Evolutionary conservation across 352 stramenopile genomes (phyloP).

Genomic region (Phytophthora pseudosyringae): DNA sequence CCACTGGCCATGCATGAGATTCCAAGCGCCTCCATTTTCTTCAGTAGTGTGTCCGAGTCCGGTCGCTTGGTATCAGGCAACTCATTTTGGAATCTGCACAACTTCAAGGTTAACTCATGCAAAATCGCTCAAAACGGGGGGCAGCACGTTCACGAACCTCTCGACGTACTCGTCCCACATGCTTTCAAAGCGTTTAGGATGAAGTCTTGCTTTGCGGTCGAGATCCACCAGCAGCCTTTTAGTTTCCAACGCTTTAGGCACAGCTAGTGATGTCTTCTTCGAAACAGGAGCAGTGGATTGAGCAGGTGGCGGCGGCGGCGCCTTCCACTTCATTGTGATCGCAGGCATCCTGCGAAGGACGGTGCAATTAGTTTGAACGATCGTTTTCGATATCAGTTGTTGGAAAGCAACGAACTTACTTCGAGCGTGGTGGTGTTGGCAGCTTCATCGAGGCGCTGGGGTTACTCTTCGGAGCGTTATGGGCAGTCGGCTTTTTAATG

Average conservation of each 20-base stretch:
- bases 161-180: constrained; percentile 83
- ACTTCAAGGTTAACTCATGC: constrained; percentile 7
- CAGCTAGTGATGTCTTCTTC: constrained; percentile 21
- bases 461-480: neutral
- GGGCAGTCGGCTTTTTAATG: constrained; percentile 19
- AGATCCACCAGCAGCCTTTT: constrained; percentile 41
- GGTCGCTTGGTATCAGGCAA: constrained; percentile 27
- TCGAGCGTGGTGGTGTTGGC: constrained; percentile 15
- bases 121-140: neutral
- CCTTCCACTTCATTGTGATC: constrained; percentile 75
- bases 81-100: constrained; percentile 40
- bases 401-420: constrained; percentile 18
- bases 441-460: constrained; percentile 4
- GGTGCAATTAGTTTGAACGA: constrained; percentile 1
- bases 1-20: constrained; percentile 79
- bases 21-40: constrained; percentile 49
- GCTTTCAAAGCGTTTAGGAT: constrained; percentile 76
- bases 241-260: constrained; percentile 14
- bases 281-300: constrained; percentile 4
- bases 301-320: constrained; percentile 20
- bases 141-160: constrained; percentile 39
- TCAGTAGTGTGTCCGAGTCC: constrained; percentile 40
- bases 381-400: neutral
- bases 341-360: constrained; percentile 52
- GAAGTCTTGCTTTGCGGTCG: constrained; percentile 46